Evolutionary conservation across 2,329 filamentous ascomycete genomes (phyloP).

Genomic region (Clonostachys byssicola): DNA sequence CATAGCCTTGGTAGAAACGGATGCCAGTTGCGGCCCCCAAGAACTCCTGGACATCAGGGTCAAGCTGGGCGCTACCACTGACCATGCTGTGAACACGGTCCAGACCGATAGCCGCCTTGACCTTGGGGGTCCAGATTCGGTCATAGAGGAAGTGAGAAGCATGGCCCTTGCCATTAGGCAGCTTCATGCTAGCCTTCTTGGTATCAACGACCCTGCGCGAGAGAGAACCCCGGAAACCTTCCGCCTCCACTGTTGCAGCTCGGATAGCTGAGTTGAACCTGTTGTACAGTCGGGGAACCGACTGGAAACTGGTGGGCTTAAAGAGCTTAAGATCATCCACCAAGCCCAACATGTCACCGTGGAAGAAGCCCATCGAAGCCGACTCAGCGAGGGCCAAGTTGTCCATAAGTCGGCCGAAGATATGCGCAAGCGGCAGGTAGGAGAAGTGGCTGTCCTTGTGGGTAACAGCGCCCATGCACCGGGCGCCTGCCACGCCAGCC

Average conservation of each 20-base stretch:
- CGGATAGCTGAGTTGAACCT: conserved; percentile 83
- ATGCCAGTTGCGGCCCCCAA: conserved; percentile 78
- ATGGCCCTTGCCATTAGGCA: conserved; percentile 67
- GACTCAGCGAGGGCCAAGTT: conserved; percentile 70
- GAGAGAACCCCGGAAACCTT: conserved; percentile 76
- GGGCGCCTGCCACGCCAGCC: conserved; percentile 60
- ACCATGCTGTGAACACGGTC: conserved; percentile 71
- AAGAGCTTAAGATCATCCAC: conserved; percentile 90
- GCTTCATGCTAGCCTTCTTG: conserved; percentile 76
- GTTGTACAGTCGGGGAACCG: conserved; percentile 89
- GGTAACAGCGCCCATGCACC: conserved; percentile 47
- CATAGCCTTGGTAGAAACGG: conserved; percentile 82
- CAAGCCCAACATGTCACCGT: conserved; percentile 80
- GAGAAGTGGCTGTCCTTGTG: conserved; percentile 66
- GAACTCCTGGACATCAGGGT: conserved; percentile 84
- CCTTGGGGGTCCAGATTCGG: conserved; percentile 87
- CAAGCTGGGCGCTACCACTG: conserved; percentile 85
- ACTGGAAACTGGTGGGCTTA: conserved; percentile 77
- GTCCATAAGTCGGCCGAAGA: conserved; percentile 84
- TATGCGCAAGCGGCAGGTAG: conserved; percentile 91
- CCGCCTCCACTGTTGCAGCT: conserved; percentile 70
- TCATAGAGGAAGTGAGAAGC: conserved; percentile 78
- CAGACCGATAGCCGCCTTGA: conserved; percentile 77
- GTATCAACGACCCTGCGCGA: conserved; percentile 75
- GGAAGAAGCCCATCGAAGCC: conserved; percentile 83